Evolutionary conservation across 2,329 filamentous ascomycete species (phyloP), one percentile per base, ranked within the genome.

Genomic region (Pyricularia grisea): DNA sequence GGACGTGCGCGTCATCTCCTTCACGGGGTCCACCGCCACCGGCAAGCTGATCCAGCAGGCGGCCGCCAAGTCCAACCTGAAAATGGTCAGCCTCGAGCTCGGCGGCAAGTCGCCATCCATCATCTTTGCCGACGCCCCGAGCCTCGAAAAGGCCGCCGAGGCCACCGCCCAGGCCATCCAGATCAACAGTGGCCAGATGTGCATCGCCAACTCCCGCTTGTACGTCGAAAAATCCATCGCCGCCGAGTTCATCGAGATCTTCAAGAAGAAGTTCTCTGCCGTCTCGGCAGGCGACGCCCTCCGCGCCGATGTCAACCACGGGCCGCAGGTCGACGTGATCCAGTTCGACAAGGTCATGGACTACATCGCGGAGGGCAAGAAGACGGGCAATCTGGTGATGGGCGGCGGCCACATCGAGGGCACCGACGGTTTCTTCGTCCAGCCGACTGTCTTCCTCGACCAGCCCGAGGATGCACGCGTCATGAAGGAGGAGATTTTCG

Each of bases 91-190:
- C 67, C 81, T 87, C 69, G 85, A 87, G 78, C 83, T 87, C 68
- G 85, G 85, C 77, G 83, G 87, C 80, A 86, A 87, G 82, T 82
- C 80, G 71, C 85, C 85, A 31, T 86, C 86, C 78, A 85, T 87
- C 70, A 80, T 87, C 76, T 87, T 87, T 74, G 81, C 82, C 60
- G 85, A 87, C 73, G 85, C 85, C 64, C 60, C 60, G 23, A 81
- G 87, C 75, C 82, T 87, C 69, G 84, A 86, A 71, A 82, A 85
- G 72, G 85, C 85, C 71, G 85, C 86, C 74, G 82, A 81, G 30
- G 86, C 84, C 82, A 71, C 70, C 12, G 71, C 67, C 30, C 20
- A 67, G 55, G 71, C 69, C 68, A 80, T 85, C 71, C 77, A 79
- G 67, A 77, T 76, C 65, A 79, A 82, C 72, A 81, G 79, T 70